These are phyloP conservation scores for Chenopodium suecicum DNA, from an alignment of 148 eudicot species.

Conservation along the genomic window DNA sequence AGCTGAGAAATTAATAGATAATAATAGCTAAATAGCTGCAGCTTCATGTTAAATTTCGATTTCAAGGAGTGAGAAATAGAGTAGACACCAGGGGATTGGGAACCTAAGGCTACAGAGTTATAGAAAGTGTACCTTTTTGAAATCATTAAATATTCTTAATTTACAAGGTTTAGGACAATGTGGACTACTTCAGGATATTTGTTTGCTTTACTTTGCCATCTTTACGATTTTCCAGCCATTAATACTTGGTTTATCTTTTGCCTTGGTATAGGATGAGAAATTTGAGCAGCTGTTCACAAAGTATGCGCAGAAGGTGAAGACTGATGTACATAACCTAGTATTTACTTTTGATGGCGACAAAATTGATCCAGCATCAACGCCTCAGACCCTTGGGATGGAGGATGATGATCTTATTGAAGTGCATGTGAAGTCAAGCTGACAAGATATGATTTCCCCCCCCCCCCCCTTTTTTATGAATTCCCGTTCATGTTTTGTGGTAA, in stretches of 20 bases:
- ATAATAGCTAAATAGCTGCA: not conserved
- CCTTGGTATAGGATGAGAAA: conserved; percentile 64
- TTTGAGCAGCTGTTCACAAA: conserved; percentile 70
- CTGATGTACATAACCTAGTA: conserved; percentile 45
- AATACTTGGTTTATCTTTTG: not conserved
- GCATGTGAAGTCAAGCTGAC: conserved; percentile 54
- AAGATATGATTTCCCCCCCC: not conserved
- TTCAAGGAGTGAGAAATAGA: not conserved
- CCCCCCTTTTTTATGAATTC: too few species aligned
- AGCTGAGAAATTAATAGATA: not conserved
- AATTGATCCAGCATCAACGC: conserved; percentile 63
- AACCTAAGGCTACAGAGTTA: not conserved
- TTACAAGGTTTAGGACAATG: not conserved
- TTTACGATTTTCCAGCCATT: not conserved
- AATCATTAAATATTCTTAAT: not conserved
- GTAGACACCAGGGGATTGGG: not conserved
- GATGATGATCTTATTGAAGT: conserved; percentile 91
- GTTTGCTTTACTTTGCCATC: not conserved
- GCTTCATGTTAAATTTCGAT: not conserved
- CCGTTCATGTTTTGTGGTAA: not conserved
- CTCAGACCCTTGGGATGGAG: conserved; percentile 74
- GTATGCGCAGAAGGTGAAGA: conserved; percentile 64
- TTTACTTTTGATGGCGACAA: conserved; percentile 88
- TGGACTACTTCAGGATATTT: not conserved
- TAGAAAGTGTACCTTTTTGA: not conserved